These are phyloP conservation scores for Paraurostyla sp. DNA, from an alignment of 73 alveolate species.

Conservation along the genomic window DNA sequence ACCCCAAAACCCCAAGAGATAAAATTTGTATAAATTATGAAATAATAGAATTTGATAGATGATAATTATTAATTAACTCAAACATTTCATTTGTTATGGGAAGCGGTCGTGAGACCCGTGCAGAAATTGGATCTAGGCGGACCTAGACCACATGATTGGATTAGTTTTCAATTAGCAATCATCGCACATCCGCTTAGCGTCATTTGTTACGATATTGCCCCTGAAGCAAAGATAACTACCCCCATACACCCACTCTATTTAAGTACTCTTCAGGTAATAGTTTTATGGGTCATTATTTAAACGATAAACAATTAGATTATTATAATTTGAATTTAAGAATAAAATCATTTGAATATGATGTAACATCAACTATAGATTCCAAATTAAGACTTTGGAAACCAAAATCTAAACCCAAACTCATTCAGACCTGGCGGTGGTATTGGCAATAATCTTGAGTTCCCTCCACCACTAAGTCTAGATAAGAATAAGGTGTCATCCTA, in stretches of 20 bases:
- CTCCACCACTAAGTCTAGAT: neutral
- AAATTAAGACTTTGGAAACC: neutral
- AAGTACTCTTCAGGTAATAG: neutral
- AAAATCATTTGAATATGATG: neutral
- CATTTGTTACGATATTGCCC: constrained; percentile 97
- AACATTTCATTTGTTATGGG: constrained; percentile 36
- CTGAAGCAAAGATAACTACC: constrained; percentile 88
- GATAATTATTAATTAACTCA: too few relatives aligned
- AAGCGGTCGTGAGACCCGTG: constrained; percentile 89
- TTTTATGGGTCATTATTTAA: constrained; percentile 43
- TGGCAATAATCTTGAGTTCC: too few relatives aligned
- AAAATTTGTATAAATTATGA: too few relatives aligned
- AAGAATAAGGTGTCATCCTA: neutral
- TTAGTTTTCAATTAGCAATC: constrained; percentile 95
- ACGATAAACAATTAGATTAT: neutral
- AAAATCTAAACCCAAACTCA: neutral
- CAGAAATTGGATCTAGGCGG: constrained; percentile 90
- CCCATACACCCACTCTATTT: neutral
- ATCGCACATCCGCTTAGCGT: constrained; percentile 97
- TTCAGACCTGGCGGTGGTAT: neutral
- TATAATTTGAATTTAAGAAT: neutral
- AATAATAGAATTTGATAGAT: too few relatives aligned
- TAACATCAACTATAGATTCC: neutral
- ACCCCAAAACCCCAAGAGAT: too few relatives aligned
- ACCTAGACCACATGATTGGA: constrained; percentile 84